Base-by-base conservation (phyloP, 495 filamentous ascomycete species). In the Staphylotrichum longicolle region DNA sequence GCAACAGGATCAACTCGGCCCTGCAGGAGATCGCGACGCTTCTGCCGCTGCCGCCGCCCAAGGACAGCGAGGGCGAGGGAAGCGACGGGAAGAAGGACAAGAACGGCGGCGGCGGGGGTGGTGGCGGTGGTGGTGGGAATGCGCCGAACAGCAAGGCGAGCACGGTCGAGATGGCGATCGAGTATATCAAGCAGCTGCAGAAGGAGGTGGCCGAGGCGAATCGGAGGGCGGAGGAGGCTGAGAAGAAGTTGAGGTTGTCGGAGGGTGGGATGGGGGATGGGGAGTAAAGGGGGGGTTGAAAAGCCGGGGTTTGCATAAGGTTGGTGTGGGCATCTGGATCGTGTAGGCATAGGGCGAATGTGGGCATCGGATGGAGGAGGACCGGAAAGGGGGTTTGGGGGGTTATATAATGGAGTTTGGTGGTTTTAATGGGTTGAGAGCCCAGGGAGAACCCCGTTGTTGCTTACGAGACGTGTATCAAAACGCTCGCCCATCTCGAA, bases 1-100 rank as follows among this genome's bases (percentile, higher is more conserved):
- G 94, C 59, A 97, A 98, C 70, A 85, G 94, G 51, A 98, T 98
- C 74, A 98, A 98, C 73, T 90, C 85, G 46, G 93, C 93, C 3
- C 78, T 98, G 4, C 89, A 92, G 64, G 93, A 97, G 70, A 96
- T 98, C 60, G 91, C 93, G 48, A 81, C 84, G 1, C 77, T 98
- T 27, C 80, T 98, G 15, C 93, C 93, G 65, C 72, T 39, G 66
- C 70, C 39, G 66, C 70, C 39, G 66, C 72, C 49, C 7, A 74
- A 69, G 52, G 77, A 82, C 62, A 79, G 78, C 5, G 75, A 74
- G 49, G 74, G 65, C 20, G 76, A 73, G 40, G 68, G 69, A 34
- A 65, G 69, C 44, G 61, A 63, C 5, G 61, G 62, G 54, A 66
- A 66, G 44, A 58, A 46, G 54, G 62, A 68, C 70, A 65, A 42